A percentile compares a stretch with the other conserved stretches of the same genome.
Conservation (phyloP, 495 filamentous ascomycete species). For the Talaromyces ruber region DNA sequence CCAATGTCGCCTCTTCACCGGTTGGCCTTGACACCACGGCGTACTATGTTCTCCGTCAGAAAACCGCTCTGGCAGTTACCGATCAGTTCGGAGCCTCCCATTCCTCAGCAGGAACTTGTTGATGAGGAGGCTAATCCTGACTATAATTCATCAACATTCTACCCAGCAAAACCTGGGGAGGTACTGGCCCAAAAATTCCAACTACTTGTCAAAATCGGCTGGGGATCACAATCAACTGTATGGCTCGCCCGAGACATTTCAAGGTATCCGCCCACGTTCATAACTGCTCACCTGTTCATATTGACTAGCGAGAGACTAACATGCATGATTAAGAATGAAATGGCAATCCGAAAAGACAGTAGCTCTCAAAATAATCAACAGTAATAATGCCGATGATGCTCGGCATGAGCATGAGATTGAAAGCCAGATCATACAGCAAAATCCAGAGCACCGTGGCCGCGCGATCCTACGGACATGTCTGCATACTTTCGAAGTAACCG, state of each 20-base stretch:
- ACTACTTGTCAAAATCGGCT: slow-evolving; percentile 36
- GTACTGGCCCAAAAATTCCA: slow-evolving; percentile 29
- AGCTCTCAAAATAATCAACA: slow-evolving; percentile 19
- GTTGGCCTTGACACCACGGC: background rate
- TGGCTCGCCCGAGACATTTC: slow-evolving; percentile 38
- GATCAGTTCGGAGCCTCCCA: slow-evolving; percentile 11
- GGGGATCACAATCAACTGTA: slow-evolving; percentile 33
- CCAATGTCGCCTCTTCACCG: background rate
- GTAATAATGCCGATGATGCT: slow-evolving; percentile 12
- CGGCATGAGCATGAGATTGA: slow-evolving; percentile 18
- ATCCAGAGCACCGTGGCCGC: slow-evolving; percentile 17
- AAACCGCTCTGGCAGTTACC: background rate
- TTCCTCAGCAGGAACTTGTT: slow-evolving; percentile 21
- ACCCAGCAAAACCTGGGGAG: slow-evolving; percentile 33
- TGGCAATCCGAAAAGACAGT: slow-evolving; percentile 17
- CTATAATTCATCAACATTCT: slow-evolving; percentile 32
- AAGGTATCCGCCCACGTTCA: slow-evolving; percentile 10
- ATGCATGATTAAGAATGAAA: slow-evolving; percentile 12
- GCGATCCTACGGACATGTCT: slow-evolving; percentile 17
- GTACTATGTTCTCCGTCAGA: background rate
- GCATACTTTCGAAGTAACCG: slow-evolving; percentile 21
- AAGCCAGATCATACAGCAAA: slow-evolving; percentile 13
- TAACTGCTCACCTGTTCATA: slow-evolving; percentile 17
- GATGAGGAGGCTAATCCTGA: slow-evolving; percentile 26
- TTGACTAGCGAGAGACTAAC: slow-evolving; percentile 6